A percentile compares a stretch with the other conserved stretches of the same genome.
phyloP scores from a whole-genome alignment of 257 asterid genomes.

The Petunia secreta region DNA sequence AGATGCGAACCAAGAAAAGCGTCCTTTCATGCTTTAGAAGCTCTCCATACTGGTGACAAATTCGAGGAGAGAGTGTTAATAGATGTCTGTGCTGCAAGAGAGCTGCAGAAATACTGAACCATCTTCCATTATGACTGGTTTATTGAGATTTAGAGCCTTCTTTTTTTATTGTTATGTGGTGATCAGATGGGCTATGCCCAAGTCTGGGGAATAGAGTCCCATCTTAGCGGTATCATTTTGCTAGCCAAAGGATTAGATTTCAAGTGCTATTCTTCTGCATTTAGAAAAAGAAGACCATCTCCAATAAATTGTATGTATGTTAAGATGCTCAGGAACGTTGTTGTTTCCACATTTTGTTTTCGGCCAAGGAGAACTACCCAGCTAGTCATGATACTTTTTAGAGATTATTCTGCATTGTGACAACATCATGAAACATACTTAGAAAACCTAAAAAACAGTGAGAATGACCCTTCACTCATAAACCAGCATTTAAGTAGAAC shows the following conservation, averaged over 20 bases:
- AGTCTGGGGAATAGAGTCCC: not conserved
- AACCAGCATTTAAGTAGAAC: not conserved
- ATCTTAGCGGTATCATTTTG: not conserved
- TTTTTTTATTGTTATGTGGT: not conserved
- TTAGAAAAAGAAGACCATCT: constrained; percentile 7
- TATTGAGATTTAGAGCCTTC: not conserved
- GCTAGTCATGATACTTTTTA: constrained; percentile 1
- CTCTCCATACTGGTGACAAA: not conserved
- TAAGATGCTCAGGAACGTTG: not conserved
- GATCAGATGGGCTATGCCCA: not conserved
- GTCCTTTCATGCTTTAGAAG: not conserved
- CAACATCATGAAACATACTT: not conserved
- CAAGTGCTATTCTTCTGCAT: constrained; percentile 6
- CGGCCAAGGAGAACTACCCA: not conserved
- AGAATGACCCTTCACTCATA: constrained; percentile 1
- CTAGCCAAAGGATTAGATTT: not conserved
- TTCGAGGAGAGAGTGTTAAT: not conserved
- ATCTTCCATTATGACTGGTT: not conserved
- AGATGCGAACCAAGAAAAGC: not conserved
- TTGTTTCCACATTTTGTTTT: not conserved
- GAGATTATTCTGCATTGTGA: not conserved
- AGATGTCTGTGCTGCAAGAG: not conserved
- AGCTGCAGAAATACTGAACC: not conserved
- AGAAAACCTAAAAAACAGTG: not conserved
- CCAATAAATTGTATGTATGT: not conserved